Evolutionary conservation across 805 yeast genomes (phyloP), one percentile per base, ranked within the genome.

Genomic region (Isabelozyma rhagii): DNA sequence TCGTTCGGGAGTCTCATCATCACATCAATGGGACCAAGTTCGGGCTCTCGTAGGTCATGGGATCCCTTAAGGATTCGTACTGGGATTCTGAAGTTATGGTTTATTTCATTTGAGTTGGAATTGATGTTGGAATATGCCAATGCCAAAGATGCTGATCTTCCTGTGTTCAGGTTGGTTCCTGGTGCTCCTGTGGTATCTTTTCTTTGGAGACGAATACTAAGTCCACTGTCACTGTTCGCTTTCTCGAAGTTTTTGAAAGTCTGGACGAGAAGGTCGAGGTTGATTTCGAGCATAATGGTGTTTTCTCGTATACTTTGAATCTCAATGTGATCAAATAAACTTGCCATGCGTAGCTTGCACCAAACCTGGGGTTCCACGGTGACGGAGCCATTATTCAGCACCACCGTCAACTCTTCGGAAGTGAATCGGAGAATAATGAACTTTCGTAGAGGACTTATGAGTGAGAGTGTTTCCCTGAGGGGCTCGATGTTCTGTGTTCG

Each of bases 61-160:
- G 75, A 78, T 53, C 72, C 74, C 50, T 82, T 78, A 49, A 87
- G 59, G 41, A 88, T 70, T 55, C 83, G 72, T 1, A 88, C 88
- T 0, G 96, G 93, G 15, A 92, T 79, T 46, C 82, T 81, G 57
- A 84, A 83, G 7, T 87, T 78, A 58, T 86, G 90, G 52, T 79
- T 77, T 14, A 88, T 75, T 3, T 80, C 68, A 21, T 78, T 75
- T 8, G 76, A 47, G 64, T 62, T 46, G 63, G 62, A 36, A 63
- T 69, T 57, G 63, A 65, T 67, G 52, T 81, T 83, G 15, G 80
- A 74, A 58, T 82, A 84, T 54, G 73, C 75, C 13, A 87, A 55
- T 0, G 83, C 81, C 48, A 87, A 65, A 18, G 79, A 75, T 1
- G 87, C 85, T 1, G 74, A 66, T 44, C 78, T 56, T 31, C 76